Base-by-base conservation (phyloP, 345 rosid genomes). In the Cochlearia excelsa region DNA sequence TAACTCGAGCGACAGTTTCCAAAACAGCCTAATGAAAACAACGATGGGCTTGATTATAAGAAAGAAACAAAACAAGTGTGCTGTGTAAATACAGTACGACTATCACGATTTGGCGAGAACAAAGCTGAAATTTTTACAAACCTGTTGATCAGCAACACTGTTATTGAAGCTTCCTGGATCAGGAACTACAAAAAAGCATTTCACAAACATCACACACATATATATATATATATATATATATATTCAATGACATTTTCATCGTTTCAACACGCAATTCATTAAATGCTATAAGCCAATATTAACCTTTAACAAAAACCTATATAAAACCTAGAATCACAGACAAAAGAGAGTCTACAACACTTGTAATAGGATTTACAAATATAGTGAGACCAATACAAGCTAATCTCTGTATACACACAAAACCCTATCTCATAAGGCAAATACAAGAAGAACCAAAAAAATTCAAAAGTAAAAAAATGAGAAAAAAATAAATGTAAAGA, bases 1-100 rank as follows among this genome's bases (percentile, higher is more conserved):
- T 85, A 33, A 85, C 85, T 56, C 96, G 87, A 38, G 94, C 94
- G 16, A 88, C 96, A 46, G 90, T 88, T 79, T 88, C 96, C 81
- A 92, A 59, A 71, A 84, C 95, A 68, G 98, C 96, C 98, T 86
- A 82, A 63, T 16, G 46, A 4, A 6, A 74, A 30, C 55, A 41
- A 47, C 4, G 52, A 46, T 52, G 11, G 44, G 26, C 31, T 55
- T 73, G 37, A 30, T 45, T 2, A 7, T 33, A 47, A 40, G 10
- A 40, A 65, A 5, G 6, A 57, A 5, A 57, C 26, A 4, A 56
- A 43, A 49, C 51, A 26, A 51, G 40, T 43, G 26, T 11, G 28
- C 28, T 10, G 9, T 2, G 45, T 55, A 41, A 35, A 37, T 6
- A 34, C 3, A 34, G 37, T 34, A 34, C 37, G 6, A 34, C 4